Base-by-base conservation (phyloP, 768 basidiomycete species). In the Collybiopsis confluens region DNA sequence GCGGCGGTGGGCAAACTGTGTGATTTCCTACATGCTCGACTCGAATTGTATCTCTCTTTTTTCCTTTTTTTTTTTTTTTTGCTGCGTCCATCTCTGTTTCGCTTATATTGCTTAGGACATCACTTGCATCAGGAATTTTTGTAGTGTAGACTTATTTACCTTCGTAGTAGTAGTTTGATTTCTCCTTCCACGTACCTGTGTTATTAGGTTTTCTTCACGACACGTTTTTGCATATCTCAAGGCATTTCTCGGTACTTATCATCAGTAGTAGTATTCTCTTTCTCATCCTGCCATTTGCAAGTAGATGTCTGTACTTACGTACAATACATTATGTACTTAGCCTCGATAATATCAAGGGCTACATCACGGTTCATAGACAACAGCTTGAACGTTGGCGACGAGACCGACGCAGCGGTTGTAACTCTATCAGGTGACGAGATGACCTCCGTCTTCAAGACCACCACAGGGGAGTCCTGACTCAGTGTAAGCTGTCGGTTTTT, bases 71-170 rank as follows among this genome's bases (percentile, higher is more conserved):
- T 52, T 54, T 58, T 57, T 40, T 36, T 53, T 38, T 20, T 41
- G 41, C 45, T 43, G 21, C 44, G 6, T 23, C 24, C 20, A 15
- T 11, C 27, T 46, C 2, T 6, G 1, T n/a, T 27, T 46, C 7
- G 1, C 21, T 53, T 53, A 36, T 33, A 26, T 18, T 6, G 18
- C 24, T 52, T 21, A n/a, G 4, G 55, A 58, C 60, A 65, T 77
- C 72, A 74, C 72, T 75, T 76, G 75, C 75, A 77, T 74, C 66
- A 68, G 76, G 76, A 77, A 68, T 65, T 70, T 68, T 58, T 33
- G 70, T 73, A 70, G 70, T 70, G 70, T 73, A 72, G 68, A 65
- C 58, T 65, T 62, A 55, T 42, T 41, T 60, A 58, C 55, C 54
- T 49, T 55, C 59, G 58, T 61, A 63, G 57, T 45, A 56, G 54